A percentile compares a stretch with the other conserved stretches of the same genome.
These are phyloP conservation scores for Cutaneotrichosporon sp. DNA, from an alignment of 1,284 basidiomycete genomes.

Conservation along the genomic window DNA sequence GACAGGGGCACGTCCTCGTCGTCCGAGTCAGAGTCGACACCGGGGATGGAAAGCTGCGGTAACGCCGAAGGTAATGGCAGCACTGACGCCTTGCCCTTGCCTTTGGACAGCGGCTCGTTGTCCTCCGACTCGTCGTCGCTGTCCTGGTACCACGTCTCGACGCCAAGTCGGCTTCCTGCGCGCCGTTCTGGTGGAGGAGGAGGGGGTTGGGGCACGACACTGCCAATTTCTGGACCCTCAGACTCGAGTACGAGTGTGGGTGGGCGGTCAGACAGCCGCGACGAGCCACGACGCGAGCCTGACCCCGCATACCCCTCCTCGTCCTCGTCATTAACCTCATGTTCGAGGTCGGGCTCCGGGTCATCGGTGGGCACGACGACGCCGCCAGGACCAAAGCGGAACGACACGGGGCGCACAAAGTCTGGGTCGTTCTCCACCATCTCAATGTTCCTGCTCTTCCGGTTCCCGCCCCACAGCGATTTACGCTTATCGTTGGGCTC, in stretches of 20 bases:
- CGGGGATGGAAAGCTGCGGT: neutral
- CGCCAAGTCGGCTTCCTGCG: slow-evolving; percentile 12
- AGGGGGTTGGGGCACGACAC: neutral
- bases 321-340: neutral
- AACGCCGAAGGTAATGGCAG: slow-evolving; percentile 1
- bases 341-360: neutral
- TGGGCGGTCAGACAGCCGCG: slow-evolving; percentile 4
- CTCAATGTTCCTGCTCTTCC: neutral
- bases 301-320: neutral
- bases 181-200: slow-evolving; percentile 1
- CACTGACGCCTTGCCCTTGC: slow-evolving; percentile 8
- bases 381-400: neutral
- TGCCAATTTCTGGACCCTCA: neutral
- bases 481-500: slow-evolving; percentile 2
- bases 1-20: slow-evolving; percentile 30
- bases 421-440: slow-evolving; percentile 6
- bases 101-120: neutral
- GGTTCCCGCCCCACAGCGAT: neutral
- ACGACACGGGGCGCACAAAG: neutral
- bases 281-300: neutral
- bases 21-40: slow-evolving; percentile 14
- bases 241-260: slow-evolving; percentile 8
- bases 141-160: slow-evolving; percentile 17
- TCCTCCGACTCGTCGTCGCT: slow-evolving; percentile 15
- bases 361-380: neutral